phyloP scores from a whole-genome alignment of 768 basidiomycete species.

The Lactarius sp. region DNA sequence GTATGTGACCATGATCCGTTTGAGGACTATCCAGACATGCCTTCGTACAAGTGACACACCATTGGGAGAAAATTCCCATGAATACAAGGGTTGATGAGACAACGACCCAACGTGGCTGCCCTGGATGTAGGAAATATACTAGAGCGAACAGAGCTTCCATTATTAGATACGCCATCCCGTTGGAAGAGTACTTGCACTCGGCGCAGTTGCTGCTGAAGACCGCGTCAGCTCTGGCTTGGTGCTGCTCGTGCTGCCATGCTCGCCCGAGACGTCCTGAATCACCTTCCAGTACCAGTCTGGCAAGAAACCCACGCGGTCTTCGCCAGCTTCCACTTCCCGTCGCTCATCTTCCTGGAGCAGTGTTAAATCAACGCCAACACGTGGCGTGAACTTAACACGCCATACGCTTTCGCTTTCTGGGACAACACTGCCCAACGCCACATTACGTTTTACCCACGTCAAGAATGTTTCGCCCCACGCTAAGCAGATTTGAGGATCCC shows the following conservation, averaged over 20 bases:
- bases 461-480: slow-evolving; percentile 68
- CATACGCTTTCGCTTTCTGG: slow-evolving; percentile 47
- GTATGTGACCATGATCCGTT: too few relatives aligned
- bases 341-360: slow-evolving; percentile 46
- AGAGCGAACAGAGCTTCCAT: not conserved
- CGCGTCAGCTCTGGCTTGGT: not conserved
- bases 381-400: slow-evolving; percentile 64
- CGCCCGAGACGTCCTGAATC: slow-evolving; percentile 1
- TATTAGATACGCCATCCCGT: slow-evolving; percentile 21
- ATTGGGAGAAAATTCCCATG: not conserved
- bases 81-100: not conserved
- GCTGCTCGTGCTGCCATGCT: not conserved
- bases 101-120: not conserved
- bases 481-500: slow-evolving; percentile 73
- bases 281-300: slow-evolving; percentile 63
- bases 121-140: not conserved
- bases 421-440: not conserved
- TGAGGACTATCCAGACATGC: not conserved
- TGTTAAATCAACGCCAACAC: slow-evolving; percentile 48
- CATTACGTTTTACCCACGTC: slow-evolving; percentile 39
- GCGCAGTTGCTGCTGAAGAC: not conserved
- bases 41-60: not conserved
- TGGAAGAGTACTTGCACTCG: not conserved
- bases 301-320: slow-evolving; percentile 76
- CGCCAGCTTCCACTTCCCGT: slow-evolving; percentile 56